These are phyloP conservation scores for Rhizopogon sp. DNA, from an alignment of 768 basidiomycete genomes.

Conservation along the genomic window DNA sequence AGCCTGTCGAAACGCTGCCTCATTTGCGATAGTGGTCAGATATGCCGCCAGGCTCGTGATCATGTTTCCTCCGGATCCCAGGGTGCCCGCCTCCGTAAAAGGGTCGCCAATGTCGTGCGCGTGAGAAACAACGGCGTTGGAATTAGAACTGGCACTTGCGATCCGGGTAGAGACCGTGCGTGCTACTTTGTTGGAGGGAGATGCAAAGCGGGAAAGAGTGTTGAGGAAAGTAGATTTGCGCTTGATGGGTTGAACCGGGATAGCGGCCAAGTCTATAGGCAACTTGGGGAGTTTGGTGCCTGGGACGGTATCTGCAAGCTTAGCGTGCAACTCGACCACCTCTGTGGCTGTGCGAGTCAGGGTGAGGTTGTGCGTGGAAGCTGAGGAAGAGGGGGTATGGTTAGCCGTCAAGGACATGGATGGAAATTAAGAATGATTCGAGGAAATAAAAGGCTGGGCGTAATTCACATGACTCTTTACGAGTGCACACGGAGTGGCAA, in stretches of 20 bases:
- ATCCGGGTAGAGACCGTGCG: conserved; percentile 33
- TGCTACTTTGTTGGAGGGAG: conserved; percentile 56
- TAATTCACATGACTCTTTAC: conserved; percentile 11
- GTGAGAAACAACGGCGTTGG: conserved; percentile 40
- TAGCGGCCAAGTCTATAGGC: conserved; percentile 51
- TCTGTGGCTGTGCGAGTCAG: conserved; percentile 75
- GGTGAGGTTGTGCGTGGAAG: conserved; percentile 86
- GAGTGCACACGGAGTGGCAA: conserved; percentile 12
- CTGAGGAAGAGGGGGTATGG: conserved; percentile 36
- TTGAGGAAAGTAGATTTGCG: conserved; percentile 83
- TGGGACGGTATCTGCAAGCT: conserved; percentile 65
- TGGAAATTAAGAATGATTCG: conserved; percentile 8
- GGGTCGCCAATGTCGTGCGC: conserved; percentile 57
- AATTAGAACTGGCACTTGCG: conserved; percentile 29
- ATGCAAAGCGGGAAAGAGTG: conserved; percentile 79
- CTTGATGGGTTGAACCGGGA: conserved; percentile 52
- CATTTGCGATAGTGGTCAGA: conserved; percentile 74
- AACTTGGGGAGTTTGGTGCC: conserved; percentile 52
- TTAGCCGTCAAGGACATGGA: conserved; percentile 21
- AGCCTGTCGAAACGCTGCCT: conserved; percentile 52
- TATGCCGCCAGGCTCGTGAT: conserved; percentile 73
- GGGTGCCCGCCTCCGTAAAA: conserved; percentile 32
- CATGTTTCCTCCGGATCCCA: conserved; percentile 35
- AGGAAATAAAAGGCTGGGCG: conserved; percentile 7
- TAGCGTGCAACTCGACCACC: conserved; percentile 76